Evolutionary conservation across 768 basidiomycete species (phyloP).

Genomic region (Trametes elegans): DNA sequence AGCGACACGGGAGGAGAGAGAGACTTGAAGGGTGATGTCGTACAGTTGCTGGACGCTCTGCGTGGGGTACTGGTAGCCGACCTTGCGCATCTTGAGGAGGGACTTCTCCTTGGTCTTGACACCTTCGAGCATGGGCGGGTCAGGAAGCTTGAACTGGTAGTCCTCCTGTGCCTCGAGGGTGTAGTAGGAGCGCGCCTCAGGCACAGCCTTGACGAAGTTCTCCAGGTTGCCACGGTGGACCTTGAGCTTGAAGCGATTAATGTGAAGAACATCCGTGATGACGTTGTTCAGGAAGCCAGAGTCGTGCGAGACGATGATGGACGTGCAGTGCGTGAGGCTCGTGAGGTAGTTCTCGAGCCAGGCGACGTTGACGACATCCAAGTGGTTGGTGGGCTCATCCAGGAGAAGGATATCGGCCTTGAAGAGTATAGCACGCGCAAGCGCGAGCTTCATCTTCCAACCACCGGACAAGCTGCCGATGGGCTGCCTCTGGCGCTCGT

Average conservation of each 20-base stretch:
- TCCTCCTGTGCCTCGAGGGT: constrained; percentile 93
- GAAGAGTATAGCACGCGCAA: constrained; percentile 97
- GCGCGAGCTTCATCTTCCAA: constrained; percentile 99
- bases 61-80: constrained; percentile 94
- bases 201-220: constrained; percentile 89
- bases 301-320: constrained; percentile 98
- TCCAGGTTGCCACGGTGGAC: constrained; percentile 96
- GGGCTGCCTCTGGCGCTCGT: constrained; percentile 78
- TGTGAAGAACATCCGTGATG: constrained; percentile 95
- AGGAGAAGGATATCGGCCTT: constrained; percentile 95
- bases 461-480: constrained; percentile 95
- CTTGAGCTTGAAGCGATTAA: constrained; percentile 97
- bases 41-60: constrained; percentile 85
- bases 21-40: constrained; percentile 96
- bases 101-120: constrained; percentile 99
- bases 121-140: constrained; percentile 96
- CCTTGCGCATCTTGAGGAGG: constrained; percentile 95
- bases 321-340: constrained; percentile 86
- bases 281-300: constrained; percentile 97
- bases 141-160: constrained; percentile 98
- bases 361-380: constrained; percentile 96
- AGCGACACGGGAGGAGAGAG: constrained; percentile 97
- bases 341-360: constrained; percentile 97
- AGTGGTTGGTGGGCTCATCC: constrained; percentile 95
- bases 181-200: constrained; percentile 98